phyloP scores from a whole-genome alignment of 2,329 filamentous ascomycete species.

The Phaeosphaeriaceae sp. region DNA sequence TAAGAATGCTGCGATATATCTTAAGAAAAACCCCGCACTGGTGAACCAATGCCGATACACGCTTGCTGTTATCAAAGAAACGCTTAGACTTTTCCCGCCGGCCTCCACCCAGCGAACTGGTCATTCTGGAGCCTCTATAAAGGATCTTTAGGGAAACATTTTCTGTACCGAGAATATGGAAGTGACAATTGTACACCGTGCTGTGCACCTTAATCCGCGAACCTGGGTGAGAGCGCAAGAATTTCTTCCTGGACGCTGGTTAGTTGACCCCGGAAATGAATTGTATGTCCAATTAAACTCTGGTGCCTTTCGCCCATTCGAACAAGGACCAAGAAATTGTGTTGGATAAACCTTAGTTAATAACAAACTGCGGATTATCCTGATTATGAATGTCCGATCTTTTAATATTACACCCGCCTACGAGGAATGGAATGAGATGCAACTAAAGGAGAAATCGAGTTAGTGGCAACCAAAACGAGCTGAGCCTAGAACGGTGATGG shows the following conservation, averaged over 20 bases:
- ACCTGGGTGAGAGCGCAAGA: slow-evolving; percentile 17
- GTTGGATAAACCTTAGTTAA: slow-evolving; percentile 48
- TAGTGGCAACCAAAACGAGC: too few relatives aligned
- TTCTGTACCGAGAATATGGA: slow-evolving; percentile 16
- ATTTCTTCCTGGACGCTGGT: slow-evolving; percentile 32
- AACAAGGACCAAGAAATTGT: slow-evolving; percentile 47
- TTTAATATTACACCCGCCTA: slow-evolving; percentile 20
- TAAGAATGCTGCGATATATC: neutral
- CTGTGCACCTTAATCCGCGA: slow-evolving; percentile 23
- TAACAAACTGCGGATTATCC: slow-evolving; percentile 26
- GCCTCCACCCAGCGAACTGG: slow-evolving; percentile 34
- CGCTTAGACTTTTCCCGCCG: slow-evolving; percentile 38
- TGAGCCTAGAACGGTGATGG: slow-evolving; percentile 9
- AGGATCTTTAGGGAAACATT: slow-evolving; percentile 6
- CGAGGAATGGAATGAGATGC: slow-evolving; percentile 17
- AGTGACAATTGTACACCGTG: slow-evolving; percentile 12
- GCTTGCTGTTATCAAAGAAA: slow-evolving; percentile 44
- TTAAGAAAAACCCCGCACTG: slow-evolving; percentile 20
- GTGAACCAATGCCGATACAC: slow-evolving; percentile 38
- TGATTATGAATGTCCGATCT: slow-evolving; percentile 9
- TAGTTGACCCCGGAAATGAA: too few relatives aligned
- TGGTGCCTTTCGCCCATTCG: too few relatives aligned
- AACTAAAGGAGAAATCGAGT: too few relatives aligned
- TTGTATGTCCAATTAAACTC: too few relatives aligned
- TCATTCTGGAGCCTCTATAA: slow-evolving; percentile 1